Percentiles rank a stretch among this genome's conserved stretches.
phyloP scores from a whole-genome alignment of 164 flowering plant species.

The Annona cherimola region DNA sequence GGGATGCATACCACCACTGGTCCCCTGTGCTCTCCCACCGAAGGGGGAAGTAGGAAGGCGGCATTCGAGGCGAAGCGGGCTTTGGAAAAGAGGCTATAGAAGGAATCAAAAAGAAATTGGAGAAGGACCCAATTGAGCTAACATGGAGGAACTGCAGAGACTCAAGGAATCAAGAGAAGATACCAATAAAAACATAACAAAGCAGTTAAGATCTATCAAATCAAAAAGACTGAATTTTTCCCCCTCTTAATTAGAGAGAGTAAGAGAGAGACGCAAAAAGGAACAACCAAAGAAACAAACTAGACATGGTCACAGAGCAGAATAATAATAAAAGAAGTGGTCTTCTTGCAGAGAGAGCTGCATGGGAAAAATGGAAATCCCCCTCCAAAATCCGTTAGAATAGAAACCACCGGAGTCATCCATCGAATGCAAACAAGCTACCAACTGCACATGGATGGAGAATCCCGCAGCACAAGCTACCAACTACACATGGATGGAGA shows the following conservation, averaged over 20 bases:
- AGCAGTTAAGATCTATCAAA: neutral
- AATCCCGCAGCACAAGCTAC: neutral
- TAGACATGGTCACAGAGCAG: neutral
- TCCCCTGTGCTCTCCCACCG: constrained; percentile 96
- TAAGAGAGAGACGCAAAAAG: neutral
- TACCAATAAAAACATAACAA: neutral
- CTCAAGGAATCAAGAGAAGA: neutral
- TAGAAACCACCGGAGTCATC: neutral
- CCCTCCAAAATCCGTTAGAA: neutral
- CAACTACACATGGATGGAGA: neutral
- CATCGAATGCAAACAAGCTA: neutral
- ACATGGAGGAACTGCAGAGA: neutral
- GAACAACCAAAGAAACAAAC: neutral
- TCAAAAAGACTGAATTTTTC: neutral
- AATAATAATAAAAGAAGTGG: neutral
- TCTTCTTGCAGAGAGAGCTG: neutral
- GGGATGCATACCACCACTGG: constrained; percentile 97
- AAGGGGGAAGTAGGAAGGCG: constrained; percentile 66
- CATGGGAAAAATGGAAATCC: neutral
- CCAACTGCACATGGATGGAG: neutral
- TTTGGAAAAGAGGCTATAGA: neutral
- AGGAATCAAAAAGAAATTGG: neutral
- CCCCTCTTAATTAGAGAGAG: neutral
- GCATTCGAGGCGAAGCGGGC: constrained; percentile 16
- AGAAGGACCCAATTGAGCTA: neutral